Evolutionary conservation across 1,139 yeast species (phyloP), one percentile per base, ranked within the genome.

Genomic region (Insectozyma bohioensis): DNA sequence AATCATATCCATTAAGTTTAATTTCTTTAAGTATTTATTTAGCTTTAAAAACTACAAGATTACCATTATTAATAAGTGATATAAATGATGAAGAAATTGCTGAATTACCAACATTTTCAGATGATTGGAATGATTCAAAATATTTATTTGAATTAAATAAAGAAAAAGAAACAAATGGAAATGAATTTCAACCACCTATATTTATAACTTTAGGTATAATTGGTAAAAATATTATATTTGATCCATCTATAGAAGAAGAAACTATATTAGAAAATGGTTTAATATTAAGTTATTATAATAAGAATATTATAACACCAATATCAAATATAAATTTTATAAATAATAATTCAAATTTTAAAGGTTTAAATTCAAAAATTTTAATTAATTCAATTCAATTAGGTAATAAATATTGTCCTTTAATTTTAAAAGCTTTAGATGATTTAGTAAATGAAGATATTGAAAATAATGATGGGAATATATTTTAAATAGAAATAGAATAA

Each of bases 71-170:
- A 36, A 62, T 77, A 3, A 84, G 95, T 12, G 78, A 72, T 16
- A 75, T 57, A 54, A 67, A 76, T 40, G 78, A 72, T 45, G 66
- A 61, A 27, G 77, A 74, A 34, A 60, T 85, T 12, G 95, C 85
- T 51, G 96, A 88, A 56, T 80, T 85, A 43, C 97, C 97, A 1
- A 85, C 88, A 1, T 90, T 90, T 51, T 81, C 90, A 27, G 97
- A 88, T 49, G 95, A 80, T 52, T 90, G 85, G 92, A 83, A 70
- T 49, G 68, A 64, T 43, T 76, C 82, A 20, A 67, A 48, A 36
- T 69, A 54, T 28, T 58, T 84, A 22, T 65, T 73, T 2, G 61
- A 58, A 4, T 27, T 32, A 12, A 14, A 30, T 16, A 19, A 21
- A 16, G 26, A 28, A 10, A 23, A 28, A 23, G 6, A n/a, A 7